Base-by-base conservation (phyloP, 1,284 basidiomycete species). In the Trametes sp. region DNA sequence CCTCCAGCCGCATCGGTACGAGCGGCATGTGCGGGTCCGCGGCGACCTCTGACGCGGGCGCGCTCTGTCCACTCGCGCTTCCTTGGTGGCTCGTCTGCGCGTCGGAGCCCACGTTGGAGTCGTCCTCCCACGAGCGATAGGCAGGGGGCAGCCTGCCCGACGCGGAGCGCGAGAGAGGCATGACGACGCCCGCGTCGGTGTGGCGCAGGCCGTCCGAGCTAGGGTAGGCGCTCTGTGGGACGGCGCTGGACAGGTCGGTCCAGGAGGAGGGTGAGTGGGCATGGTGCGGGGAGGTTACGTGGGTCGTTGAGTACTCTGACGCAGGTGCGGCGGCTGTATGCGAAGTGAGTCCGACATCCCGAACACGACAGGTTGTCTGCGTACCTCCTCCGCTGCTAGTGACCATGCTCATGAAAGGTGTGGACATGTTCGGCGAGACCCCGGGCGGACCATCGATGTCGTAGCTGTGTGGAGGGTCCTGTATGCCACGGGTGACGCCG, bases 41-140 rank as follows among this genome's bases (percentile, higher is more conserved):
- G 21, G 28, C 28, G 13, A 33, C 38, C 4, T 33, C 48, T 2
- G 48, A 51, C 28, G 48, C 48, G 3, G 48, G 28, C 48, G 48
- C 14, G 14, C 28, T 49, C 7, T 36, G 49, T 26, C 41, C 23
- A 33, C 28, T 24, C 21, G 16, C 35, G 35, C 45, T 29, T 5
- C 29, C 49, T 58, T n/a, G 38, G 36, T 53, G 51, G 36, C 48
- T 51, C 28, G 36, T 16, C 21, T 19, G 49, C 13, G 13, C 21
- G 19, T 46, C 38, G 23, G 57, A 59, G 14, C 42, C 57, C 0
- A 42, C 35, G 19, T 33, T 52, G 29, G 57, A 57, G 14, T 23
- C 49, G 44, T 45, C 46, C 57, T 61, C 66, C 63, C 66, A 65
- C 0, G 66, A 67, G 45, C 59, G 63, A 45, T 67, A 67, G n/a